Percentiles rank a stretch among this genome's conserved stretches.
Evolutionary conservation across 441 rosid species (phyloP).

Genomic region (Isatis lusitanica): DNA sequence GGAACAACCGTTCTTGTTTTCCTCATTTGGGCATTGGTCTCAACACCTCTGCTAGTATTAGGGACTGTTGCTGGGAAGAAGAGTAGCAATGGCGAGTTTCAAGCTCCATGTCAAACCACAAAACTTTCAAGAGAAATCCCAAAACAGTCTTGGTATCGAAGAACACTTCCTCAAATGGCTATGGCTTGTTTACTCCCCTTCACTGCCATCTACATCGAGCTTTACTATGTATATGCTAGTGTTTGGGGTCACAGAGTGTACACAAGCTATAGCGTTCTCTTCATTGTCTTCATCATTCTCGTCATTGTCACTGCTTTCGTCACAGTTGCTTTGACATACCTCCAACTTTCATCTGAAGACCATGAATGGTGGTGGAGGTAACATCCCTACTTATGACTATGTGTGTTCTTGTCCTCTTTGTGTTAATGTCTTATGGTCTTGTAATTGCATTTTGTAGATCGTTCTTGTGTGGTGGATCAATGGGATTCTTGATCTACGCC

Average conservation of each 20-base stretch:
- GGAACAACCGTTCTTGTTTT: slow-evolving; percentile 27
- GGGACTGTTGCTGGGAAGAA: slow-evolving; percentile 20
- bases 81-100: slow-evolving; percentile 21
- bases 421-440: background rate
- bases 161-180: slow-evolving; percentile 34
- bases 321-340: slow-evolving; percentile 23
- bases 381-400: no score
- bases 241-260: slow-evolving; percentile 34
- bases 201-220: slow-evolving; percentile 31
- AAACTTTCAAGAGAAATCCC: slow-evolving; percentile 24
- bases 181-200: slow-evolving; percentile 30
- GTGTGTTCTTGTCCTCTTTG: no score
- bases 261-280: slow-evolving; percentile 26
- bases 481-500: slow-evolving; percentile 23
- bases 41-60: slow-evolving; percentile 27
- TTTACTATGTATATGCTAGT: slow-evolving; percentile 31
- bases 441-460: background rate
- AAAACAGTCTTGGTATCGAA: slow-evolving; percentile 11
- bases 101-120: slow-evolving; percentile 29
- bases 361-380: slow-evolving; percentile 36
- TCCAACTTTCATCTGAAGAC: slow-evolving; percentile 30
- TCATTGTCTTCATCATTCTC: slow-evolving; percentile 28
- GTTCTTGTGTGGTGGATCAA: slow-evolving; percentile 27
- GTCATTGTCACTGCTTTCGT: slow-evolving; percentile 31
- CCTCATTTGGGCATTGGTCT: slow-evolving; percentile 31